Conservation (phyloP, 352 stramenopile genomes). For the Halophytophthora batemanensis region DNA sequence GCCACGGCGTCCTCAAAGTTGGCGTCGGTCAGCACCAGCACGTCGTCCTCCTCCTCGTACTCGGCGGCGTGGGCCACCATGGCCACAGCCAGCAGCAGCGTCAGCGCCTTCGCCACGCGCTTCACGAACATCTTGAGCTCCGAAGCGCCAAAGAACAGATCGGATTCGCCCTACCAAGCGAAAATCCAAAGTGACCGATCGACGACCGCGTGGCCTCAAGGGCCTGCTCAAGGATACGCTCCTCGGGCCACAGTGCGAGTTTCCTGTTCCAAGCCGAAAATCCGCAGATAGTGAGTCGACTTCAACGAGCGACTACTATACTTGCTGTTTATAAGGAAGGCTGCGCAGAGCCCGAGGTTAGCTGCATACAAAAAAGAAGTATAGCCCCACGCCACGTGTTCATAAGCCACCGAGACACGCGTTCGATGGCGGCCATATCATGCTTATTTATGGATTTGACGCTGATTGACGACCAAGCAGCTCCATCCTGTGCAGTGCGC, state of each 20-base stretch:
- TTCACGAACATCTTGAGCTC: slow-evolving; percentile 48
- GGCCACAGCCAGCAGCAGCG: slow-evolving; percentile 49
- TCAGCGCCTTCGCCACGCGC: slow-evolving; percentile 37
- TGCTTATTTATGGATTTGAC: too few relatives aligned
- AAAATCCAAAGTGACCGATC: slow-evolving; percentile 47
- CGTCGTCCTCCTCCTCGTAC: slow-evolving; percentile 87
- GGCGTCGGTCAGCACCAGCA: slow-evolving; percentile 89
- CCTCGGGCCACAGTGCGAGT: neutral
- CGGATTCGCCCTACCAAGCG: slow-evolving; percentile 13
- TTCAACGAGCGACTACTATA: slow-evolving; percentile 1
- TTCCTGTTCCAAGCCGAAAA: slow-evolving; percentile 4
- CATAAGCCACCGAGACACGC: neutral
- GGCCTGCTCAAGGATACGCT: neutral
- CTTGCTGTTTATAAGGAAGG: neutral
- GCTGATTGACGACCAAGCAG: too few relatives aligned
- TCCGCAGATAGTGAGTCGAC: slow-evolving; percentile 14
- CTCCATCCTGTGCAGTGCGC: too few relatives aligned
- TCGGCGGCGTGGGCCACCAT: slow-evolving; percentile 42
- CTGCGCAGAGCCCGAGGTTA: slow-evolving; percentile 5
- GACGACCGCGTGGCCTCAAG: neutral
- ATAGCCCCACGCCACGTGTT: slow-evolving; percentile 21
- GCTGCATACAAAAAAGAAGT: slow-evolving; percentile 14
- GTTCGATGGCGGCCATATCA: too few relatives aligned
- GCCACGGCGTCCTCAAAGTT: slow-evolving; percentile 90
- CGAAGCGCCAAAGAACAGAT: slow-evolving; percentile 3